Conservation (phyloP, 352 stramenopile genomes). For the Pythium rhizo-oryzae region DNA sequence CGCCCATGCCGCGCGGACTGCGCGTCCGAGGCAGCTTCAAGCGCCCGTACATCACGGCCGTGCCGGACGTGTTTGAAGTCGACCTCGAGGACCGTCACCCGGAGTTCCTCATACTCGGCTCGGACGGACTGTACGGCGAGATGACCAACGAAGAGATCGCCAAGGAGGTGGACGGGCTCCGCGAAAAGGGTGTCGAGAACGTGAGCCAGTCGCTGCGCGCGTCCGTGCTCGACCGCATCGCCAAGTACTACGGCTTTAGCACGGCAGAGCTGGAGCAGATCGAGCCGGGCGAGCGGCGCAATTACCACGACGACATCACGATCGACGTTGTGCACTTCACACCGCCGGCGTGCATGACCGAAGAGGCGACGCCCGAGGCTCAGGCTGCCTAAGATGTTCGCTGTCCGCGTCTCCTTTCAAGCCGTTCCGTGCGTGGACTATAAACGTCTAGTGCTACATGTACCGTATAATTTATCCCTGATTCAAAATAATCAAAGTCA, state of each 20-base stretch:
- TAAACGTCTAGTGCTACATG: neutral
- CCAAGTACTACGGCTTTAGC: constrained; percentile 55
- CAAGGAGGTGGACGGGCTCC: constrained; percentile 47
- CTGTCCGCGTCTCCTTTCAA: neutral
- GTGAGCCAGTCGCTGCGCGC: constrained; percentile 52
- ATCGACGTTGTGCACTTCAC: constrained; percentile 73
- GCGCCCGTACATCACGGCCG: constrained; percentile 61
- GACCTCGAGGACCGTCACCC: constrained; percentile 50
- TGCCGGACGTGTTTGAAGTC: constrained; percentile 70
- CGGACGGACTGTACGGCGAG: constrained; percentile 64
- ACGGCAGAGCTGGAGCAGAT: constrained; percentile 53
- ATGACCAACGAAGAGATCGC: constrained; percentile 69
- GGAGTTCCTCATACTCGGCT: constrained; percentile 67
- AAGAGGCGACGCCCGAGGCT: neutral
- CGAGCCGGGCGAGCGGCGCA: constrained; percentile 53
- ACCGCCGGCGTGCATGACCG: constrained; percentile 20
- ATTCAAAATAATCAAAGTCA: neutral
- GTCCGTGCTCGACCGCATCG: constrained; percentile 55
- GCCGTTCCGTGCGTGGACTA: neutral
- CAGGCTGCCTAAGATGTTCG: constrained; percentile 23
- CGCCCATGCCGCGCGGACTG: constrained; percentile 61
- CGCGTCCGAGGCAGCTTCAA: constrained; percentile 60
- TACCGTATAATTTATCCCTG: neutral
- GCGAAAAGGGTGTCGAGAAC: constrained; percentile 53
- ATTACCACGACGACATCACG: constrained; percentile 78